phyloP scores from a whole-genome alignment of 1,139 yeast species.

The Lodderomyces beijingensis region DNA sequence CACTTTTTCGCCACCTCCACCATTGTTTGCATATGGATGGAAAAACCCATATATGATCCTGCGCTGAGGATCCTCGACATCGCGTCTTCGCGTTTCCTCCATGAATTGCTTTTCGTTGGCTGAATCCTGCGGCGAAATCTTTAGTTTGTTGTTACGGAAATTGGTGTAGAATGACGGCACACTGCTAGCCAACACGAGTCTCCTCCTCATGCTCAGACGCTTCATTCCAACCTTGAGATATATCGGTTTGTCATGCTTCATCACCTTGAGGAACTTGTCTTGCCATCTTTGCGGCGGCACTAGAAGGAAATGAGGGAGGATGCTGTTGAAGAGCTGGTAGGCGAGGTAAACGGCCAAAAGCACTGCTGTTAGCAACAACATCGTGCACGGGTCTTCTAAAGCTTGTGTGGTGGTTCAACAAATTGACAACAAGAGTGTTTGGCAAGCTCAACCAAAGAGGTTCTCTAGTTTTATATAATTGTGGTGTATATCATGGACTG shows the following conservation, averaged over 20 bases:
- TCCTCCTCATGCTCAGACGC: constrained; percentile 46
- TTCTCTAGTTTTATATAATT: too few relatives aligned
- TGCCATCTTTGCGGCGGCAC: constrained; percentile 46
- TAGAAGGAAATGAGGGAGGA: constrained; percentile 34
- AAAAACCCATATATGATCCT: constrained; percentile 70
- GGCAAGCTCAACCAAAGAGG: too few relatives aligned
- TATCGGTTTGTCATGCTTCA: constrained; percentile 31
- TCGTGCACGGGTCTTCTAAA: too few relatives aligned
- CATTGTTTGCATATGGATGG: constrained; percentile 94
- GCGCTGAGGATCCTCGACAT: constrained; percentile 35
- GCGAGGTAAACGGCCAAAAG: constrained; percentile 3
- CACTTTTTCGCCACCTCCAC: constrained; percentile 98
- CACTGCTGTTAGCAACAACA: constrained; percentile 8
- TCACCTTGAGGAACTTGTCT: constrained; percentile 32
- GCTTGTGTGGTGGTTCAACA: too few relatives aligned
- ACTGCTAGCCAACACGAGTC: constrained; percentile 47
- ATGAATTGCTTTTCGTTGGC: constrained; percentile 23
- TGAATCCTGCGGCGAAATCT: constrained; percentile 29
- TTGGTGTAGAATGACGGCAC: constrained; percentile 50
- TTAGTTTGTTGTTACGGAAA: constrained; percentile 35
- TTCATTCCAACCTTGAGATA: constrained; percentile 35
- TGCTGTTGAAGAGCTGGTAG: constrained; percentile 16
- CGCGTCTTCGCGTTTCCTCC: constrained; percentile 31
- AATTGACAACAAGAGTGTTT: too few relatives aligned
- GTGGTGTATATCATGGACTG: too few relatives aligned